phyloP scores from a whole-genome alignment of 495 filamentous ascomycete species.

The Xylaria telfairii region DNA sequence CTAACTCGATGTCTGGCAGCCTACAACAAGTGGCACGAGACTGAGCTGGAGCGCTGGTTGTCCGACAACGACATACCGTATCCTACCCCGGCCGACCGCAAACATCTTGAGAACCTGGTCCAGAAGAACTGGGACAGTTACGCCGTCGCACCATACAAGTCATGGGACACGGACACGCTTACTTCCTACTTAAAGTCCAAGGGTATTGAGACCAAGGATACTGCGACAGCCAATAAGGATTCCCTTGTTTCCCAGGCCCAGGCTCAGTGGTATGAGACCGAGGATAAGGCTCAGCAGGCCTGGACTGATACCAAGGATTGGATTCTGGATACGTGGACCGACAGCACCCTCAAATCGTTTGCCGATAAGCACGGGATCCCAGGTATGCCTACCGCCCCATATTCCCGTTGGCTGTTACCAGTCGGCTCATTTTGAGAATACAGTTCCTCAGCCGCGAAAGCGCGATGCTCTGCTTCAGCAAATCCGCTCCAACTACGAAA shows the following conservation, averaged over 20 bases:
- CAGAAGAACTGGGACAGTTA: slow-evolving; percentile 85
- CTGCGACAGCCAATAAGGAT: slow-evolving; percentile 68
- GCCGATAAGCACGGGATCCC: slow-evolving; percentile 87
- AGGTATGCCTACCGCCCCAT: slow-evolving; percentile 38
- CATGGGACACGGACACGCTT: slow-evolving; percentile 73
- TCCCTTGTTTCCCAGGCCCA: slow-evolving; percentile 71
- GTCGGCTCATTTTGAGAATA: background rate
- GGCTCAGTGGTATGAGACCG: slow-evolving; percentile 73
- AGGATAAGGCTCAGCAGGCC: slow-evolving; percentile 73
- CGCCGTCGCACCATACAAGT: slow-evolving; percentile 69
- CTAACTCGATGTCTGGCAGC: slow-evolving; percentile 57
- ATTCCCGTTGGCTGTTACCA: background rate
- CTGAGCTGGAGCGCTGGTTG: slow-evolving; percentile 96
- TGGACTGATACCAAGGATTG: slow-evolving; percentile 80
- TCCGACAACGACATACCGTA: slow-evolving; percentile 91
- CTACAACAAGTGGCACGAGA: slow-evolving; percentile 99
- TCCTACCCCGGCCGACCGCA: slow-evolving; percentile 82
- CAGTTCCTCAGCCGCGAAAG: slow-evolving; percentile 78
- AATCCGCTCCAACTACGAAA: slow-evolving; percentile 81
- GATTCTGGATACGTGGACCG: slow-evolving; percentile 88
- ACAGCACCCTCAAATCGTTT: slow-evolving; percentile 83
- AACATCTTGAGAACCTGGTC: slow-evolving; percentile 81
- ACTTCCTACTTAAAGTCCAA: slow-evolving; percentile 68
- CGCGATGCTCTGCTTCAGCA: slow-evolving; percentile 81
- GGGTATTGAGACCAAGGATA: slow-evolving; percentile 69